phyloP scores from a whole-genome alignment of 305 asterid genomes.

The Solanum hybrid region DNA sequence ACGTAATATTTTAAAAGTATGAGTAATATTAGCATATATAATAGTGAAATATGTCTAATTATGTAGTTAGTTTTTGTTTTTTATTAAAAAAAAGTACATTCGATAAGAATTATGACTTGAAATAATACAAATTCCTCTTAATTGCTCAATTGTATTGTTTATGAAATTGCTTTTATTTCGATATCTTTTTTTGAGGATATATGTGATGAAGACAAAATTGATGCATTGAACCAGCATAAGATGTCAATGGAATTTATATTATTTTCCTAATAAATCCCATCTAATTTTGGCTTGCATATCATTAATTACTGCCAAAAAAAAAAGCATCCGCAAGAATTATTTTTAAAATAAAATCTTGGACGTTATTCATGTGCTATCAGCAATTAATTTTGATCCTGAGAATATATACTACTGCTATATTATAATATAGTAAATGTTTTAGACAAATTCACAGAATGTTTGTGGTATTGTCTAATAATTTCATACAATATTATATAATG shows the following conservation, averaged over 20 bases:
- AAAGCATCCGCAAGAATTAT: background rate
- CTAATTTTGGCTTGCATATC: background rate
- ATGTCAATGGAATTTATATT: background rate
- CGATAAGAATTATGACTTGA: background rate
- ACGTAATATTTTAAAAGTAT: no score
- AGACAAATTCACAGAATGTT: background rate
- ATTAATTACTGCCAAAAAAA: background rate
- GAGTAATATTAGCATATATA: no score
- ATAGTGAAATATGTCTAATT: no score
- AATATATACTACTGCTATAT: background rate
- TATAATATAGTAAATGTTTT: background rate
- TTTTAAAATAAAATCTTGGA: background rate
- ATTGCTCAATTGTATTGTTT: background rate
- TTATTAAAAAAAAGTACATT: background rate
- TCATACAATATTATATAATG: background rate
- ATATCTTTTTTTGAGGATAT: background rate
- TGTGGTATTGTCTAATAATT: background rate
- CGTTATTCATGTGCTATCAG: background rate
- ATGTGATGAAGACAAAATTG: background rate
- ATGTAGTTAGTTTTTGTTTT: no score
- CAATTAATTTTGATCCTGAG: background rate
- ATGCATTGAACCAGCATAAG: background rate
- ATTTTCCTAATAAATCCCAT: background rate
- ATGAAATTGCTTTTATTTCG: background rate
- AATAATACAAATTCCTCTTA: background rate